These are phyloP conservation scores for Solanum verrucosum DNA, from an alignment of 257 asterid species.

Conservation along the genomic window DNA sequence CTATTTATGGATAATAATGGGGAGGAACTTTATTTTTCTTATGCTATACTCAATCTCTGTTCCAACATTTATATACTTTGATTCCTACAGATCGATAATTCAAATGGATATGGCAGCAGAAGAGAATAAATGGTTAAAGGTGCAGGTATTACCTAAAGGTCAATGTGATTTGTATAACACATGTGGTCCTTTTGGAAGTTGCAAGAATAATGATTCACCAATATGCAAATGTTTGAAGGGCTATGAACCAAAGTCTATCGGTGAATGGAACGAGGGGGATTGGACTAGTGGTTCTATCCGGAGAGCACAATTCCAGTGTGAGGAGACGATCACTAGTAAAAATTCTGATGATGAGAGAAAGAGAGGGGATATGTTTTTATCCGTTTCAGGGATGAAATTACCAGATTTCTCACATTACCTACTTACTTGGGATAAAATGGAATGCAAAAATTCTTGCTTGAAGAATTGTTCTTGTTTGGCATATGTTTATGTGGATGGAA, in stretches of 20 bases:
- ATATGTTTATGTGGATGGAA: neutral
- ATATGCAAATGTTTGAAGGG: slow-evolving; percentile 31
- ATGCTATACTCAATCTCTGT: neutral
- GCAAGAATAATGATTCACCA: neutral
- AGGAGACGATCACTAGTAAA: neutral
- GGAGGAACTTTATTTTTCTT: neutral
- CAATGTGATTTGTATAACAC: slow-evolving; percentile 18
- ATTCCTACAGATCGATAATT: neutral
- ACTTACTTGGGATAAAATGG: neutral
- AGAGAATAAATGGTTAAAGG: slow-evolving; percentile 8
- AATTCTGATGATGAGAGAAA: neutral
- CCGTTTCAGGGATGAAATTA: neutral
- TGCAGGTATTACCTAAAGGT: slow-evolving; percentile 5
- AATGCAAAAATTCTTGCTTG: neutral
- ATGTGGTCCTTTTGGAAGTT: slow-evolving; percentile 23
- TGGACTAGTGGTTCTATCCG: neutral
- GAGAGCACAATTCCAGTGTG: neutral
- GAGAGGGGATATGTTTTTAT: neutral
- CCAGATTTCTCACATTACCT: neutral
- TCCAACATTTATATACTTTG: neutral
- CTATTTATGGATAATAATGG: neutral
- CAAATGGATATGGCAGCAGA: slow-evolving; percentile 12
- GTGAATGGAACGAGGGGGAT: neutral
- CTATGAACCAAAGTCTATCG: slow-evolving; percentile 7
- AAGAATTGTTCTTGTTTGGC: slow-evolving; percentile 1